Evolutionary conservation across 2,329 filamentous ascomycete genomes (phyloP), one percentile per base, ranked within the genome.

Genomic region (Claviceps quebecensis): DNA sequence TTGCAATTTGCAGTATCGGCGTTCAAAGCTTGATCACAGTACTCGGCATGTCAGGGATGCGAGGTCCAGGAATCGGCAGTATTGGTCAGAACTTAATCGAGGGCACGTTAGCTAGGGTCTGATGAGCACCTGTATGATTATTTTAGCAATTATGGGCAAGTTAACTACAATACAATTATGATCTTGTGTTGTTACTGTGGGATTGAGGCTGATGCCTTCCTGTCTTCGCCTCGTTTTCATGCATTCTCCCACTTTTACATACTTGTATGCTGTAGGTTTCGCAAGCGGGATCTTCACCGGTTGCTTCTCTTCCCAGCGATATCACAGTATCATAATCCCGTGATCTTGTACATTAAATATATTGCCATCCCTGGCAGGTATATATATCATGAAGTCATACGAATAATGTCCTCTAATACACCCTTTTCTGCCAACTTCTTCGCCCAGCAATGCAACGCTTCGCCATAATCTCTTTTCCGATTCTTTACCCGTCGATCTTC

Each of bases 381-480:
- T 36, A 11, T 26, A 44, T n/a, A 34, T 49, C 51, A 58, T 39
- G 49, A 57, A 6, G 58, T 57, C 26, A 56, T 53, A 14, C 59
- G 60, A 11, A 69, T 64, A 4, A 68, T 47, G 38, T 72, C 66
- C 56, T 72, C 68, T 52, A 93, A 64, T 2, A 78, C 67, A 1
- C 78, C 80, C 58, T 83, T 82, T 53, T 81, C 78, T 1, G 84
- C 84, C 52, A 94, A 72, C 55, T 77, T 78, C 56, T 76, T 75
- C 45, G 90, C 66, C 81, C 86, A 91, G 39, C 67, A 71, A 58
- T 86, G 80, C 22, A 91, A 73, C 0, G 81, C 78, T 1, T 80
- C 78, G 0, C 78, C 81, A 60, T 86, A 86, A 60, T 94, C 86
- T 59, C 80, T 75, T 59, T 77, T 75, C 2, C 81, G 70, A 29